Percentiles rank a stretch among this genome's conserved stretches.
These are phyloP conservation scores for Apiotrichum veenhuisii DNA, from an alignment of 1,284 basidiomycete genomes.

Conservation along the genomic window DNA sequence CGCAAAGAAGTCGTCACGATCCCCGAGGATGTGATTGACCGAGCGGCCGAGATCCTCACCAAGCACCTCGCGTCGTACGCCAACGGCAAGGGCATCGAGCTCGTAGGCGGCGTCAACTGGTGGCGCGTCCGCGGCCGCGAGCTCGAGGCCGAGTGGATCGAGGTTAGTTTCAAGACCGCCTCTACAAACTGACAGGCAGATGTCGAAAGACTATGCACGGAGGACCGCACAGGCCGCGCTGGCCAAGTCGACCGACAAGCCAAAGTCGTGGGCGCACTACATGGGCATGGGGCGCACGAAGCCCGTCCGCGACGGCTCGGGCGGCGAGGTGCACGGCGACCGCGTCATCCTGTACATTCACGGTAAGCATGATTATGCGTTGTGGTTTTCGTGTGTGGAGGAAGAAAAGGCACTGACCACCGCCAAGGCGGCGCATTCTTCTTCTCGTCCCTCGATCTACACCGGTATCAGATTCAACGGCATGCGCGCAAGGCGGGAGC, in stretches of 20 bases:
- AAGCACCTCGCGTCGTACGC: slow-evolving; percentile 43
- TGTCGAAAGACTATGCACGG: slow-evolving; percentile 50
- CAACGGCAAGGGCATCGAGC: slow-evolving; percentile 36
- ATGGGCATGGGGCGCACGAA: neutral
- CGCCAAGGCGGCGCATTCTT: slow-evolving; percentile 48
- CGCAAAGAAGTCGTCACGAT: slow-evolving; percentile 41
- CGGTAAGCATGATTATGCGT: slow-evolving; percentile 34
- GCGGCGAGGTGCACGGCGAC: slow-evolving; percentile 38
- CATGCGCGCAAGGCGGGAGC: slow-evolving; percentile 85
- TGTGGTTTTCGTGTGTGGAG: neutral
- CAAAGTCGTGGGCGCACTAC: neutral
- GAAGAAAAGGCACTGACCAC: neutral
- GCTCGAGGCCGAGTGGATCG: slow-evolving; percentile 86
- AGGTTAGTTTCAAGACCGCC: slow-evolving; percentile 30
- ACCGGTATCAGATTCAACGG: slow-evolving; percentile 75
- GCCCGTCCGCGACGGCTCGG: slow-evolving; percentile 36
- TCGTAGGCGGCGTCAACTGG: slow-evolving; percentile 83
- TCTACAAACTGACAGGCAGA: slow-evolving; percentile 25
- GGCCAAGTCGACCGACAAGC: neutral
- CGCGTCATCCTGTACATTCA: slow-evolving; percentile 49
- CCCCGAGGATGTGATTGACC: slow-evolving; percentile 36
- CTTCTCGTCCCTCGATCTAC: slow-evolving; percentile 40
- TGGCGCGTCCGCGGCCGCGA: slow-evolving; percentile 80
- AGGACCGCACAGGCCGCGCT: neutral
- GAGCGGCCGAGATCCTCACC: slow-evolving; percentile 42